A percentile compares a stretch with the other conserved stretches of the same genome.
These are phyloP conservation scores for Obelidium mucronatum DNA, from an alignment of 192 early-diverging fungal species.

Conservation along the genomic window DNA sequence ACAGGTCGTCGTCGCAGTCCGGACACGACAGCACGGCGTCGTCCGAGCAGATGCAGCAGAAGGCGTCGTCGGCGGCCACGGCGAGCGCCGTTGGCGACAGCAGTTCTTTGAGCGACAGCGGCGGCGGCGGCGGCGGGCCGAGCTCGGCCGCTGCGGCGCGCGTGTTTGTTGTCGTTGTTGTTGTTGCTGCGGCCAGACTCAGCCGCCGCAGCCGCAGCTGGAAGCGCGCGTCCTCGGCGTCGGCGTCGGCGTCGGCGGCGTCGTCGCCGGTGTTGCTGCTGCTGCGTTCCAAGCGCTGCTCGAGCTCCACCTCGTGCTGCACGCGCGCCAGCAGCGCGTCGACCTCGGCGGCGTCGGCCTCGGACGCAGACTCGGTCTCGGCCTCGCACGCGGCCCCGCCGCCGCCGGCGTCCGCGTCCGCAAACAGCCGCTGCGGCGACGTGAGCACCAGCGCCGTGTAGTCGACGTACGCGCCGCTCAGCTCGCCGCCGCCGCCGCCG, in stretches of 20 bases:
- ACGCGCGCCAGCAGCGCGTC: conserved; percentile 31
- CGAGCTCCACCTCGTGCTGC: conserved; percentile 35
- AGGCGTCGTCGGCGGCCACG: neutral
- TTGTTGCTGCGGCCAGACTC: neutral
- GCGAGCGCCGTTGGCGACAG: neutral
- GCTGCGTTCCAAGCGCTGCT: neutral
- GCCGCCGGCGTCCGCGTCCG: neutral
- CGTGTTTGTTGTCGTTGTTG: neutral
- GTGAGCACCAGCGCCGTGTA: conserved; percentile 50
- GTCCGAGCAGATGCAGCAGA: conserved; percentile 68
- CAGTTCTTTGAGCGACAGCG: neutral
- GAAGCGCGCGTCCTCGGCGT: neutral
- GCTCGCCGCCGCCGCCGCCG: neutral
- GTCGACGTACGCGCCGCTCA: conserved; percentile 34
- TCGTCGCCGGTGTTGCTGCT: neutral
- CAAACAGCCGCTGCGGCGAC: conserved; percentile 27
- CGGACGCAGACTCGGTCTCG: neutral
- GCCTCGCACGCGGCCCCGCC: too few species aligned
- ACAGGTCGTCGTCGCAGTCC: conserved; percentile 68
- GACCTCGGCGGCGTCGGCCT: conserved; percentile 27
- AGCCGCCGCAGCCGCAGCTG: conserved; percentile 30
- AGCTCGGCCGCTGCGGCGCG: neutral
- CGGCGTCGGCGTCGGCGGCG: conserved; percentile 7
- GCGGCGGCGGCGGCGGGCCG: neutral
- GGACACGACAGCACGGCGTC: conserved; percentile 64